A percentile compares a stretch with the other conserved stretches of the same genome.
These are phyloP conservation scores for Ceratobasidium papillatum DNA, from an alignment of 1,284 basidiomycete species.

Conservation along the genomic window DNA sequence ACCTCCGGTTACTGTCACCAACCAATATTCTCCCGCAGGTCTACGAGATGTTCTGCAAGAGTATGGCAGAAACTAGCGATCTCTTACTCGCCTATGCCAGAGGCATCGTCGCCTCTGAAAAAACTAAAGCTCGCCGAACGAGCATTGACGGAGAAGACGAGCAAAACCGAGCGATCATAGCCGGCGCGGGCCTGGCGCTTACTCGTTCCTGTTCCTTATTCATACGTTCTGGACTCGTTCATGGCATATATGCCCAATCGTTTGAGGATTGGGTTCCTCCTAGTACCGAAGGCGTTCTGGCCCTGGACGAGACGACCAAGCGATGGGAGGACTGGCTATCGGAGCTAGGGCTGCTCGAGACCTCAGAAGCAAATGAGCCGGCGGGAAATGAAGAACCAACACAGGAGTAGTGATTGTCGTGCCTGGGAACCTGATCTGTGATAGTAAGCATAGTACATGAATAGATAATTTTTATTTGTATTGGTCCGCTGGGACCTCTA, in stretches of 20 bases:
- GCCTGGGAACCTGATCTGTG: neutral
- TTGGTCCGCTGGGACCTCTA: neutral
- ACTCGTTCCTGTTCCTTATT: constrained; percentile 13
- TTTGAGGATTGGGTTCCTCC: constrained; percentile 22
- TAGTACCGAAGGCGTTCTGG: constrained; percentile 17
- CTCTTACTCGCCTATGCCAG: constrained; percentile 60
- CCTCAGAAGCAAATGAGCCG: neutral
- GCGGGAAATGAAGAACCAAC: neutral
- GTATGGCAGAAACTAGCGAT: constrained; percentile 59
- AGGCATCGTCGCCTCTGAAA: constrained; percentile 34
- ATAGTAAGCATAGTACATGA: neutral
- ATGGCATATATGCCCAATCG: constrained; percentile 31
- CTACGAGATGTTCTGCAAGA: constrained; percentile 59
- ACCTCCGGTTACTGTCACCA: constrained; percentile 82
- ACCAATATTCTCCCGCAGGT: constrained; percentile 62
- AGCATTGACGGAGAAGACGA: constrained; percentile 38
- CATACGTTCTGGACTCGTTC: constrained; percentile 21
- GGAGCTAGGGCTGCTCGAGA: constrained; percentile 22
- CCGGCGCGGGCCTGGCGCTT: constrained; percentile 31
- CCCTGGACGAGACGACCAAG: constrained; percentile 18
- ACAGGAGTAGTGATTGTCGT: neutral
- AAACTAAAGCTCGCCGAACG: constrained; percentile 36
- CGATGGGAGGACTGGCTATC: constrained; percentile 29
- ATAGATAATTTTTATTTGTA: neutral
- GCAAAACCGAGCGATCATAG: constrained; percentile 30